phyloP scores from a whole-genome alignment of 1,284 basidiomycete genomes.

The Megacollybia platyphylla region DNA sequence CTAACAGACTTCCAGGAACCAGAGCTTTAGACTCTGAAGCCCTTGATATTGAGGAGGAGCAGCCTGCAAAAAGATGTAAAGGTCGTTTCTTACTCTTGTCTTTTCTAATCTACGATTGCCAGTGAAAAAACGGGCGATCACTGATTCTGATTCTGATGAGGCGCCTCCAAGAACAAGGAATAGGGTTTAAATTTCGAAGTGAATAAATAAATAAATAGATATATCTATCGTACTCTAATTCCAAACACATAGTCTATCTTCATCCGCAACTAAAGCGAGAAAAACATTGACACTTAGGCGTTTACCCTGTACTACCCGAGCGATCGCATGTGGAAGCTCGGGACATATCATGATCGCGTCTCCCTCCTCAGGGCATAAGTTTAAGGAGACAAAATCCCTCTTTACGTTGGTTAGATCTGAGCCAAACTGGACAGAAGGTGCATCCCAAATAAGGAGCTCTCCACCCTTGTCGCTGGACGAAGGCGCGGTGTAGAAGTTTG shows the following conservation, averaged over 20 bases:
- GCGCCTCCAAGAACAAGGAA: no score
- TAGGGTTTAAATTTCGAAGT: no score
- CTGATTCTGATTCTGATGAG: no score
- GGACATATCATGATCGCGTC: slow-evolving; percentile 1
- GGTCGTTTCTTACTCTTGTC: no score
- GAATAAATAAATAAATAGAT: no score
- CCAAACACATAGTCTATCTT: not conserved
- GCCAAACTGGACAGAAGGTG: not conserved
- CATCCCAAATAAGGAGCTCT: not conserved
- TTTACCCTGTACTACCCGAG: not conserved
- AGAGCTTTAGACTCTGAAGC: no score
- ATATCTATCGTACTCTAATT: not conserved
- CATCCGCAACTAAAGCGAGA: not conserved
- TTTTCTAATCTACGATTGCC: no score
- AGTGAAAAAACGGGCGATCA: no score
- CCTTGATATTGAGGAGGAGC: no score
- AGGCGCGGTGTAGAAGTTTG: not conserved
- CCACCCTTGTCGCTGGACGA: not conserved
- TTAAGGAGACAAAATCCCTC: not conserved
- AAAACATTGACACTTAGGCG: slow-evolving; percentile 1
- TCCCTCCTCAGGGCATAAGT: not conserved
- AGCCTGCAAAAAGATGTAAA: no score
- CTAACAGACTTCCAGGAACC: no score
- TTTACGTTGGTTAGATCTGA: not conserved
- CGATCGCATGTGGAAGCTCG: not conserved